These are phyloP conservation scores for Rasamsonia emersonii DNA, from an alignment of 2,329 filamentous ascomycete genomes.

Conservation along the genomic window DNA sequence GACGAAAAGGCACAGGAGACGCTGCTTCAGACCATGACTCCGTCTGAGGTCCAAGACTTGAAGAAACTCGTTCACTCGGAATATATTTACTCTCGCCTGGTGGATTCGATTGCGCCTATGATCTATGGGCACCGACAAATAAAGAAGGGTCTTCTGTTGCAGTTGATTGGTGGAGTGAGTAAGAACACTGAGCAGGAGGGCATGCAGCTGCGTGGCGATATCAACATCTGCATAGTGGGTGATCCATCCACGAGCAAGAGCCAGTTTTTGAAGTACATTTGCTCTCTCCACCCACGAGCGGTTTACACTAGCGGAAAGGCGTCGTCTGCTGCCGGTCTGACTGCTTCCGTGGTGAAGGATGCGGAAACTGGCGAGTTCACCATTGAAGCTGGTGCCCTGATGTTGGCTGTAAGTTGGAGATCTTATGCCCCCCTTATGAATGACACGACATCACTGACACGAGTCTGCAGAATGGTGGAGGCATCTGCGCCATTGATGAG, in stretches of 20 bases:
- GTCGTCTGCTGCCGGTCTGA: slow-evolving; percentile 93
- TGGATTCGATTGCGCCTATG: slow-evolving; percentile 91
- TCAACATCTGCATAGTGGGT: slow-evolving; percentile 97
- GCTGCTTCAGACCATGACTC: slow-evolving; percentile 76
- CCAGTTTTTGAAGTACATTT: slow-evolving; percentile 93
- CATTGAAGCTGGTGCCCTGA: slow-evolving; percentile 93
- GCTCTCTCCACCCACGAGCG: slow-evolving; percentile 88
- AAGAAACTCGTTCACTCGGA: slow-evolving; percentile 90
- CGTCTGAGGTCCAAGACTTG: slow-evolving; percentile 81
- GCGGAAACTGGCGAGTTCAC: slow-evolving; percentile 98
- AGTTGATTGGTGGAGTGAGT: slow-evolving; percentile 90
- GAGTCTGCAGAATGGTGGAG: slow-evolving; percentile 55
- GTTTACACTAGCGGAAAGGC: slow-evolving; percentile 98
- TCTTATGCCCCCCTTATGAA: background rate
- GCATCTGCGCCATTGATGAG: slow-evolving; percentile 96
- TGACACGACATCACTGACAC: slow-evolving; percentile 4
- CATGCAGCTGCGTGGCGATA: slow-evolving; percentile 91
- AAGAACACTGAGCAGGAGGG: slow-evolving; percentile 80
- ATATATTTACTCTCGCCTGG: slow-evolving; percentile 86
- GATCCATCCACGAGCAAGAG: slow-evolving; percentile 97
- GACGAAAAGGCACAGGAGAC: slow-evolving; percentile 83
- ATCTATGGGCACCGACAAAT: slow-evolving; percentile 96
- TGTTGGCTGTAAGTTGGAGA: slow-evolving; percentile 61
- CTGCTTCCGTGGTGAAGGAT: slow-evolving; percentile 92
- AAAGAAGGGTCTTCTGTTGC: slow-evolving; percentile 90